Conservation (phyloP, 2,329 filamentous ascomycete genomes). For the Stemphylium beticola region DNA sequence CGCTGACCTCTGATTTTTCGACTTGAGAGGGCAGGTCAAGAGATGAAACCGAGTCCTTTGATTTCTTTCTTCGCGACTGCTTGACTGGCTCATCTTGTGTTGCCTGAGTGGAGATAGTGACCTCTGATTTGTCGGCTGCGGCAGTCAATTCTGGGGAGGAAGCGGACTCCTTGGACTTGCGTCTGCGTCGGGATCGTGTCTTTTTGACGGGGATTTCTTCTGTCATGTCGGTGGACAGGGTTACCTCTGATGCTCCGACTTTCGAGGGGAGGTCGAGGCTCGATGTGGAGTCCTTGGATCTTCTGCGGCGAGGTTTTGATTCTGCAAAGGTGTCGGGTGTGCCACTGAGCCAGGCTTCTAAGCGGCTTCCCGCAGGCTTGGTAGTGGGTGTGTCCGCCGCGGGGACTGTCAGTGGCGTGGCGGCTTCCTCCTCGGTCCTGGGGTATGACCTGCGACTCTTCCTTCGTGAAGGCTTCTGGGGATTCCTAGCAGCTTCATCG, state of each 20-base stretch:
- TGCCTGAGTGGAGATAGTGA: conserved; percentile 29
- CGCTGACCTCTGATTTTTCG: conserved; percentile 38
- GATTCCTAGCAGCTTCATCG: conserved; percentile 32
- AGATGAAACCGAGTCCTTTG: conserved; percentile 39
- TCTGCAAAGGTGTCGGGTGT: conserved; percentile 63
- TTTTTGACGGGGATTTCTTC: conserved; percentile 29
- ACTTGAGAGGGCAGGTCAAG: conserved; percentile 29
- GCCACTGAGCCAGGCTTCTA: conserved; percentile 67
- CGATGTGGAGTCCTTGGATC: conserved; percentile 40
- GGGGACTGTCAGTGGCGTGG: conserved; percentile 23
- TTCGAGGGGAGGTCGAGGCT: conserved; percentile 34
- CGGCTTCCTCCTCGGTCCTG: conserved; percentile 29
- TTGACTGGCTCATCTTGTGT: conserved; percentile 28
- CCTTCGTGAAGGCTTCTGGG: conserved; percentile 24
- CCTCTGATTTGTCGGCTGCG: conserved; percentile 33
- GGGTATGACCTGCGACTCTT: conserved; percentile 36
- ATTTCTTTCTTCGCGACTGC: conserved; percentile 42
- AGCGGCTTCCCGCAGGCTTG: conserved; percentile 58
- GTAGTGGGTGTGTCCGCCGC: conserved; percentile 43
- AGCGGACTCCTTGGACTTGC: conserved; percentile 38
- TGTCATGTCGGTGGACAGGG: conserved; percentile 31
- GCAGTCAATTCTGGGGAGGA: conserved; percentile 34
- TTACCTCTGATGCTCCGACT: conserved; percentile 37
- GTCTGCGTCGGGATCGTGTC: conserved; percentile 40
- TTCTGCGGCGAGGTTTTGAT: conserved; percentile 46